Percentiles rank a stretch among this genome's conserved stretches.
Evolutionary conservation across 2,329 filamentous ascomycete genomes (phyloP).

Genomic region (Ploettnerulaceae sp.): DNA sequence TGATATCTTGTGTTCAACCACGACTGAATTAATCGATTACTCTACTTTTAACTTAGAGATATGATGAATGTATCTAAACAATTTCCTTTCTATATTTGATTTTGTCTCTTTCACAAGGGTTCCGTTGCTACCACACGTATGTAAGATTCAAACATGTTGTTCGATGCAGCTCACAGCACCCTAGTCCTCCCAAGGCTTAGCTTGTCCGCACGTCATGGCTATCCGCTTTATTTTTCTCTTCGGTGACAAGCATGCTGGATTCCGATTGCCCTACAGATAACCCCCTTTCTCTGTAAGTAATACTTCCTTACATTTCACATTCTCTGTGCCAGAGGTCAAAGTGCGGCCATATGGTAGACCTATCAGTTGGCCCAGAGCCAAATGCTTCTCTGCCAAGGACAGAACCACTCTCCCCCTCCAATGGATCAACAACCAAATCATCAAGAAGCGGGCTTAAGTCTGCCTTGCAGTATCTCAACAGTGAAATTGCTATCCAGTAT

Average conservation of each 20-base stretch:
- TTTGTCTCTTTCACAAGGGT: no score
- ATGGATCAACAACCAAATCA: constrained; percentile 12
- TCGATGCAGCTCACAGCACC: background rate
- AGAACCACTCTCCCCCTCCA: constrained; percentile 11
- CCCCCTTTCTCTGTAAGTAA: background rate
- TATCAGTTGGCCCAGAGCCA: background rate
- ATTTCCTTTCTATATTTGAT: no score
- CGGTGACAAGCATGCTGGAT: background rate
- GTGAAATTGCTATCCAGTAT: constrained; percentile 30
- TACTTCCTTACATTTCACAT: background rate
- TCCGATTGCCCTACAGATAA: background rate
- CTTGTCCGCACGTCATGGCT: background rate
- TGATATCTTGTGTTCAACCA: no score
- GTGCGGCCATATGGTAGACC: background rate
- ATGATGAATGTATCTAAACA: no score
- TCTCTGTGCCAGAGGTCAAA: background rate
- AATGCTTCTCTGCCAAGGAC: constrained; percentile 17
- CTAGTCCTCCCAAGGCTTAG: constrained; percentile 1
- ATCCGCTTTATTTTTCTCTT: background rate
- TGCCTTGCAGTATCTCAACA: constrained; percentile 22
- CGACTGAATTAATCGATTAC: no score
- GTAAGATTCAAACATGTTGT: no score
- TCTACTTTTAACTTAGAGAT: no score
- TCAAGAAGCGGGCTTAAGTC: constrained; percentile 11
- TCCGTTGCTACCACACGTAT: no score